A percentile compares a stretch with the other conserved stretches of the same genome.
Evolutionary conservation across 2,329 filamentous ascomycete species (phyloP).

Genomic region (Talaromyces piceae): DNA sequence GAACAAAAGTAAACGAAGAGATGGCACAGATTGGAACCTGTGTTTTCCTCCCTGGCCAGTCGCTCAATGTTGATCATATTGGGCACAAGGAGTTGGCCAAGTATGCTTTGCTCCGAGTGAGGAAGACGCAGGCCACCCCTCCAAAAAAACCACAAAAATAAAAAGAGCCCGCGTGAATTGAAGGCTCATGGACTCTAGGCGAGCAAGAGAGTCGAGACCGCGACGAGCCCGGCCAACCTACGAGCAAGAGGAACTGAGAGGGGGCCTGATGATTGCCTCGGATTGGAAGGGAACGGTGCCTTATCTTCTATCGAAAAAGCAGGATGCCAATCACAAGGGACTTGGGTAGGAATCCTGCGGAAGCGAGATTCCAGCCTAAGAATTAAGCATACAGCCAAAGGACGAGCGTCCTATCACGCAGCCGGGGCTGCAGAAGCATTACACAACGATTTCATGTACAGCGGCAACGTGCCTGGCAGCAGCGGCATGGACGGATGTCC

Average conservation of each 20-base stretch:
- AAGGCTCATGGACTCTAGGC: too few relatives aligned
- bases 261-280: not conserved
- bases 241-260: not conserved
- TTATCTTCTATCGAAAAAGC: not conserved
- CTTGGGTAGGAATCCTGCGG: not conserved
- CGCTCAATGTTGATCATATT: not conserved
- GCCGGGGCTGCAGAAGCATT: not conserved
- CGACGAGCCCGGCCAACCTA: not conserved
- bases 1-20: too few relatives aligned
- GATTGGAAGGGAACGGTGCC: not conserved
- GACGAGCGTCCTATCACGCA: not conserved
- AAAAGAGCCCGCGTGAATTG: too few relatives aligned
- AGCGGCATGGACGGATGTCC: too few relatives aligned
- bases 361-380: not conserved
- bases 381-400: not conserved
- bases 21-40: too few relatives aligned
- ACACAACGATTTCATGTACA: not conserved
- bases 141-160: too few relatives aligned
- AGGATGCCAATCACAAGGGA: not conserved
- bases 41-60: not conserved
- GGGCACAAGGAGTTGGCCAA: not conserved
- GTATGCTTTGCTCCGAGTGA: not conserved
- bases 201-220: not conserved
- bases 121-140: too few relatives aligned
- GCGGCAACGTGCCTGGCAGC: not conserved